Percentiles rank a stretch among this genome's conserved stretches.
Evolutionary conservation across 345 rosid genomes (phyloP).

Genomic region (Populus tremula): DNA sequence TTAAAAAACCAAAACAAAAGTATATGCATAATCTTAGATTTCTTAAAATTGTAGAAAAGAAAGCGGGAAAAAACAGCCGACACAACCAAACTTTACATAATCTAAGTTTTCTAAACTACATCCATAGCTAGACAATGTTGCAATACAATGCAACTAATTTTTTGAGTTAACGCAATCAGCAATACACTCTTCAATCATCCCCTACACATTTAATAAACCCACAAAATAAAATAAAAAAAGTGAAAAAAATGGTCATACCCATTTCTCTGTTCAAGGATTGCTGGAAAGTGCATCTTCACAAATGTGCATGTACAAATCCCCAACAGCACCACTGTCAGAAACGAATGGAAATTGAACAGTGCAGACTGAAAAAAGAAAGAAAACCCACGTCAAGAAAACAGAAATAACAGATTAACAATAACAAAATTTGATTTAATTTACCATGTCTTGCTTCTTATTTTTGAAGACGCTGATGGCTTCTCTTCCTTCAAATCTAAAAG

Average conservation of each 20-base stretch:
- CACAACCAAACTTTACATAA: background rate
- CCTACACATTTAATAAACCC: background rate
- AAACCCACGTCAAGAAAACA: background rate
- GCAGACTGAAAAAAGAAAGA: constrained; percentile 59
- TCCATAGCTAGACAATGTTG: background rate
- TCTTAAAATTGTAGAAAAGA: background rate
- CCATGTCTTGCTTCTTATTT: constrained; percentile 15
- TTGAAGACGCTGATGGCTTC: background rate
- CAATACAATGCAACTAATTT: background rate
- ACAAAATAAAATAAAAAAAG: background rate
- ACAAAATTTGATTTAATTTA: background rate
- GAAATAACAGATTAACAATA: background rate
- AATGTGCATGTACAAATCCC: constrained; percentile 89
- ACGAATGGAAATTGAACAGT: constrained; percentile 91
- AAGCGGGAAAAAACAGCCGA: background rate
- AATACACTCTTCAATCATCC: background rate
- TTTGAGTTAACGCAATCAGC: background rate
- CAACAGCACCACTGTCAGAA: constrained; percentile 78
- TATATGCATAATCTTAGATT: background rate
- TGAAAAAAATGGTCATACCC: constrained; percentile 43
- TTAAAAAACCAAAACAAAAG: background rate
- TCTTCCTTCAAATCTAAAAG: constrained; percentile 14
- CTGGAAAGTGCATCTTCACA: constrained; percentile 95
- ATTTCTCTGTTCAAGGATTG: constrained; percentile 84
- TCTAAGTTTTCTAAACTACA: background rate